phyloP scores from a whole-genome alignment of 306 rosid genomes.

The Vigna trinervia region DNA sequence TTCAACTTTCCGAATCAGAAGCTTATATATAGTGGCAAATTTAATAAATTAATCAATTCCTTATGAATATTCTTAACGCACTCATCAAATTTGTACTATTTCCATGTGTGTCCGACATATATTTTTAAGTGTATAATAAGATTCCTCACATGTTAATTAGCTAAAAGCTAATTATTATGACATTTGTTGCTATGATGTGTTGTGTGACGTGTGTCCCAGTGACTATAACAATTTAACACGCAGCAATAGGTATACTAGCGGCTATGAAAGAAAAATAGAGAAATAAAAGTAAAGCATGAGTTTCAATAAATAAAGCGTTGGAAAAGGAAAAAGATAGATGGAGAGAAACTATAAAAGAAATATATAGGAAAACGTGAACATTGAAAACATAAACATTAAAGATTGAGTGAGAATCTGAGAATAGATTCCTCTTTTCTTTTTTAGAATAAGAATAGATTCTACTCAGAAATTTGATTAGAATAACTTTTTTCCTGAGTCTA shows the following conservation, averaged over 20 bases:
- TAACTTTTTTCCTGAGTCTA: not conserved
- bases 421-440: not conserved
- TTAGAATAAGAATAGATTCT: not conserved
- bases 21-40: not conserved
- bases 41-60: not conserved
- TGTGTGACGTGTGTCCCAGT: not conserved
- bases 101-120: not conserved
- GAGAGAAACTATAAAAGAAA: not conserved
- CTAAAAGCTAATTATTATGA: not conserved
- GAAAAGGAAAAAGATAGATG: too few relatives aligned
- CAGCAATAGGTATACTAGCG: not conserved
- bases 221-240: too few relatives aligned
- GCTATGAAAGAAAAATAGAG: too few relatives aligned
- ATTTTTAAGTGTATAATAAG: not conserved
- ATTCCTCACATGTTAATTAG: not conserved
- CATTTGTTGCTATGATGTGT: not conserved
- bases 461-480: not conserved
- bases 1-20: not conserved
- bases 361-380: too few relatives aligned
- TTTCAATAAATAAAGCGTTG: too few relatives aligned
- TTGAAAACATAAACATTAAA: too few relatives aligned
- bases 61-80: not conserved
- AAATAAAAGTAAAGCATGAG: too few relatives aligned
- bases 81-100: not conserved
- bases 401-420: not conserved